phyloP scores from a whole-genome alignment of 1,139 yeast species.

The Blastobotrys buckinghamii region DNA sequence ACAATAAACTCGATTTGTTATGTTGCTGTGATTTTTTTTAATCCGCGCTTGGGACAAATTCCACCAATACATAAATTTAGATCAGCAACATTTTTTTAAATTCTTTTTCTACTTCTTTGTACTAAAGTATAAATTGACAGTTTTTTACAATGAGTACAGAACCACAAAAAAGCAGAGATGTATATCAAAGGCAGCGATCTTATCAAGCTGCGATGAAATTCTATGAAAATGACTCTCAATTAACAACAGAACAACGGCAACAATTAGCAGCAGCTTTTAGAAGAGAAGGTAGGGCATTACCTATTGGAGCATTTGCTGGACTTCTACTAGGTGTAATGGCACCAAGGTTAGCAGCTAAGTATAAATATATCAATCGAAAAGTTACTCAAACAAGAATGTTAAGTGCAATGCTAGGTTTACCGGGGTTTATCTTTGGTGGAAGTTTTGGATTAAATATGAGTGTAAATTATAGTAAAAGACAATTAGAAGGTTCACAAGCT shows the following conservation, averaged over 20 bases:
- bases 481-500: conserved; percentile 16
- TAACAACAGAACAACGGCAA: conserved; percentile 17
- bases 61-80: neutral
- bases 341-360: conserved; percentile 17
- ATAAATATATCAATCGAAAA: conserved; percentile 14
- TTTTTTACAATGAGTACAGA: neutral
- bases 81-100: neutral
- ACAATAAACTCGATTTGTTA: too few species aligned
- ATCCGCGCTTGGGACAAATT: too few species aligned
- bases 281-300: conserved; percentile 17
- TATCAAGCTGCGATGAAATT: conserved; percentile 16
- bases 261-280: conserved; percentile 17
- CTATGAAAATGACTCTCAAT: conserved; percentile 17
- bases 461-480: conserved; percentile 14
- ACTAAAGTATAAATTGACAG: too few species aligned
- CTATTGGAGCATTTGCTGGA: conserved; percentile 20
- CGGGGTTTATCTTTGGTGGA: conserved; percentile 21
- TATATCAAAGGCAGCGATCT: neutral
- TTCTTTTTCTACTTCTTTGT: neutral
- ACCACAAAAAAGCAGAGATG: neutral
- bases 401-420: conserved; percentile 19
- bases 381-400: conserved; percentile 17
- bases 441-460: conserved; percentile 18
- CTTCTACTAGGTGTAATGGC: conserved; percentile 19
- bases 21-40: too few species aligned